Percentiles rank a stretch among this genome's conserved stretches.
These are phyloP conservation scores for Hebeloma cylindrosporum DNA, from an alignment of 768 basidiomycete genomes.

Conservation along the genomic window DNA sequence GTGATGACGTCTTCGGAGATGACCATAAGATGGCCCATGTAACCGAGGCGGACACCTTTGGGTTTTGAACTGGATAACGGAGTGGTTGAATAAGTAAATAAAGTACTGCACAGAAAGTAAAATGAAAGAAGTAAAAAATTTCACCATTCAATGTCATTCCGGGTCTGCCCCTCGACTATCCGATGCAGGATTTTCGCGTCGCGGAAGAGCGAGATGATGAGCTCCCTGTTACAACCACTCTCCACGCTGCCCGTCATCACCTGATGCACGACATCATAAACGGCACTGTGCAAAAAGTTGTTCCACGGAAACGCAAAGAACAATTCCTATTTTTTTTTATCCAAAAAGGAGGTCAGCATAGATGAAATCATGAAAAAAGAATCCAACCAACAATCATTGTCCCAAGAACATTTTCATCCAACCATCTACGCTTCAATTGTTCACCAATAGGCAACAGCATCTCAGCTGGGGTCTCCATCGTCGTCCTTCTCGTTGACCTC, in stretches of 20 bases:
- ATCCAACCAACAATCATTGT: slow-evolving; percentile 69
- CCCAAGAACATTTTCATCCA: slow-evolving; percentile 70
- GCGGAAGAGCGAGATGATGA: slow-evolving; percentile 82
- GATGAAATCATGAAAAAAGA: slow-evolving; percentile 9
- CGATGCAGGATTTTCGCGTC: slow-evolving; percentile 81
- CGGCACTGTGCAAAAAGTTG: slow-evolving; percentile 95
- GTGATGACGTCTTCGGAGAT: slow-evolving; percentile 94
- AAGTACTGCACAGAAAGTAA: slow-evolving; percentile 2
- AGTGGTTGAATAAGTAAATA: too few species aligned
- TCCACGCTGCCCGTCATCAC: slow-evolving; percentile 88
- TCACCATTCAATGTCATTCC: slow-evolving; percentile 77
- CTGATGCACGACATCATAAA: slow-evolving; percentile 95
- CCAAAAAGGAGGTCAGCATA: slow-evolving; percentile 3
- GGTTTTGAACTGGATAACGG: slow-evolving; percentile 65
- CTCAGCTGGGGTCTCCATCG: slow-evolving; percentile 34
- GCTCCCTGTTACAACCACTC: slow-evolving; percentile 78
- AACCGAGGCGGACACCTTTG: slow-evolving; percentile 81
- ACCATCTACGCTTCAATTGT: slow-evolving; percentile 72
- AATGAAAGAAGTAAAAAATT: slow-evolving; percentile 1
- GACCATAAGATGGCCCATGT: slow-evolving; percentile 95
- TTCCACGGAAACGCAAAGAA: slow-evolving; percentile 98
- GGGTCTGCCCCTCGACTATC: slow-evolving; percentile 82
- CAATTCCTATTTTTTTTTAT: slow-evolving; percentile 82
- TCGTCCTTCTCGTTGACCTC: slow-evolving; percentile 48
- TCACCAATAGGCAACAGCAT: slow-evolving; percentile 65